Evolutionary conservation across 2,329 filamentous ascomycete species (phyloP), one percentile per base, ranked within the genome.

Genomic region (Paramyrothecium sp.): DNA sequence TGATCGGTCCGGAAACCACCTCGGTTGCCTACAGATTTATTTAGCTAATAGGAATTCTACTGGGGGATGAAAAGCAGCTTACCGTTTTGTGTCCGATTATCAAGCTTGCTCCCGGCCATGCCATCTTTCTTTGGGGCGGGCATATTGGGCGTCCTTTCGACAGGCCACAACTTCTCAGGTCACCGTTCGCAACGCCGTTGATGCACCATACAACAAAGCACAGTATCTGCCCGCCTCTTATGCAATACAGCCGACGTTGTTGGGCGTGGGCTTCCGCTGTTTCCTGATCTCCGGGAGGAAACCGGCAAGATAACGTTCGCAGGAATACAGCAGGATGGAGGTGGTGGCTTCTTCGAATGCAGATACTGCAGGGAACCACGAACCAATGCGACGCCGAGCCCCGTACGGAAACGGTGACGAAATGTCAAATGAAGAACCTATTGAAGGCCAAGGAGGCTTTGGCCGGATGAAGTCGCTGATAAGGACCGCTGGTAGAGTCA

Each of bases 1-100:
- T 86, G 80, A 70, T 98, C 94, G 22, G 94, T 98, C 61, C 89
- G 88, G 76, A 98, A 97, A 22, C 81, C 83, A 57, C 83, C 75
- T 47, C 85, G 78, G 64, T 83, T 81, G 61, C 89, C 91, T 95
- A 49, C 7, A 10, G 38, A 44, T 44, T 16, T 17, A 7, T 4
- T 44, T 12, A 44, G 38, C 4, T 44, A 19, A 17, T 44, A 12
- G 5, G 4, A 44, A 7, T 44, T 4, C 5, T 30, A 41, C 23
- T 13, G 56, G 21, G 23, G 48, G 48, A 52, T n/a, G 21, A 49
- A n/a, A 4, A 44, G 11, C 10, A 49, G 67, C 65, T 53, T 61
- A 77, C 75, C 75, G 57, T 76, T 77, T 52, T 74, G 74, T 56
- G 58, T 58, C 34, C 69, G 69, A 55, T 66, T 62, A 44, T 69